A percentile compares a stretch with the other conserved stretches of the same genome.
Evolutionary conservation across 73 alveolate genomes (phyloP).

Genomic region (Symbiodinium pilosum): DNA sequence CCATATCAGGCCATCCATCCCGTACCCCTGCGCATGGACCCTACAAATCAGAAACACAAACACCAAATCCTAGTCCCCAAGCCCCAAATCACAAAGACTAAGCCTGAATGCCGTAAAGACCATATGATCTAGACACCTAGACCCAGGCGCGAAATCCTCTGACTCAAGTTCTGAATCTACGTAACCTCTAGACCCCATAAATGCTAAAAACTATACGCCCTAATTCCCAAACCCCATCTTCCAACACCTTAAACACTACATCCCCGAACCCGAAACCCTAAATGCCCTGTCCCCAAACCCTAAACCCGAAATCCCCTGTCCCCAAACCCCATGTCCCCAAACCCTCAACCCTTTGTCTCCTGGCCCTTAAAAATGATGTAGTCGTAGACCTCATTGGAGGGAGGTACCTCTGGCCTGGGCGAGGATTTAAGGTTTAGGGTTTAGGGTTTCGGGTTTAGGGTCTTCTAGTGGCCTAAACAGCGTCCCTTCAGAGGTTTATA

Average conservation of each 20-base stretch:
- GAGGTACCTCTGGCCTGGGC: constrained; percentile 71
- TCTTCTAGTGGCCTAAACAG: too few relatives aligned
- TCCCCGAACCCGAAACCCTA: background rate
- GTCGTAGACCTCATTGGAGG: constrained; percentile 93
- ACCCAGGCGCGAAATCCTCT: too few relatives aligned
- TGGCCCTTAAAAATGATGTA: constrained; percentile 86
- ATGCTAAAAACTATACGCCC: too few relatives aligned
- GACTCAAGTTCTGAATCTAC: too few relatives aligned
- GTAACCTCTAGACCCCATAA: too few relatives aligned
- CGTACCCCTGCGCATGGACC: background rate
- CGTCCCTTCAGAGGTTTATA: too few relatives aligned
- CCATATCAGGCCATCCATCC: background rate
- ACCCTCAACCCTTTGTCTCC: background rate
- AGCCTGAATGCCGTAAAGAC: background rate
- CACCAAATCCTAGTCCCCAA: background rate
- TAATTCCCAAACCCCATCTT: background rate
- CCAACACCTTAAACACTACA: background rate
- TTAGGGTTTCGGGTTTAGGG: too few relatives aligned
- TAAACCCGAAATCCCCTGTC: background rate
- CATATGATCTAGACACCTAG: too few relatives aligned
- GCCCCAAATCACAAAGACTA: background rate
- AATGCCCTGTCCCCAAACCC: background rate
- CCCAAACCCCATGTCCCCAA: too few relatives aligned
- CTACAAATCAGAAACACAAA: background rate
- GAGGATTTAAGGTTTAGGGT: too few relatives aligned